These are phyloP conservation scores for Cyanodermella asteris DNA, from an alignment of 2,329 filamentous ascomycete species.

Conservation along the genomic window DNA sequence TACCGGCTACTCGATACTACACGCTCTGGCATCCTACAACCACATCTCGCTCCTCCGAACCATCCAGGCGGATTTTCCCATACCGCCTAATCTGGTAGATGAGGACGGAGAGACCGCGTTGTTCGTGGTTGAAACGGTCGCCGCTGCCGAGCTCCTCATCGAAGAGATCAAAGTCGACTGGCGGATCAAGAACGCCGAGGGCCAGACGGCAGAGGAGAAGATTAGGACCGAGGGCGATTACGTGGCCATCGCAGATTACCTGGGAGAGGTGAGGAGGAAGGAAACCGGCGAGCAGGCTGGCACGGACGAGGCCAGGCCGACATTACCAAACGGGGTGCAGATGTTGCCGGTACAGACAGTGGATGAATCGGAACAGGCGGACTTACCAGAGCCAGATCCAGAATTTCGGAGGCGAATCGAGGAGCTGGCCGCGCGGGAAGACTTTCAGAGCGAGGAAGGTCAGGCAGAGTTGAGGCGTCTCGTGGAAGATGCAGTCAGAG, in stretches of 20 bases:
- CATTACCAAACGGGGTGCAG: slow-evolving; percentile 8
- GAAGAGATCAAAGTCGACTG: slow-evolving; percentile 60
- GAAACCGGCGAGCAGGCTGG: slow-evolving; percentile 13
- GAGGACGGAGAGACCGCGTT: slow-evolving; percentile 89
- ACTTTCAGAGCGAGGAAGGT: slow-evolving; percentile 61
- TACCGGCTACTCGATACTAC: slow-evolving; percentile 82
- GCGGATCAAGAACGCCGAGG: slow-evolving; percentile 45
- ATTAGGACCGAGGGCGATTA: slow-evolving; percentile 61
- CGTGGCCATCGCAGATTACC: slow-evolving; percentile 51
- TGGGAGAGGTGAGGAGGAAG: slow-evolving; percentile 23
- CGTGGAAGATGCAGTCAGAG: slow-evolving; percentile 58
- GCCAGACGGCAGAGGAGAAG: slow-evolving; percentile 59
- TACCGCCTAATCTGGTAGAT: slow-evolving; percentile 61
- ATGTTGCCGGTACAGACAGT: slow-evolving; percentile 58
- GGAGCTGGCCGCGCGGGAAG: slow-evolving; percentile 59
- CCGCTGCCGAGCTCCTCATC: slow-evolving; percentile 56
- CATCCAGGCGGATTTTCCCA: slow-evolving; percentile 54
- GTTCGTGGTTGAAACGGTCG: slow-evolving; percentile 68
- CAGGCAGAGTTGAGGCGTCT: slow-evolving; percentile 60
- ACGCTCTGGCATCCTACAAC: slow-evolving; percentile 83
- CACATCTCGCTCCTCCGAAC: slow-evolving; percentile 59
- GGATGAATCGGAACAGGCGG: slow-evolving; percentile 31
- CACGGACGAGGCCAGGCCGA: slow-evolving; percentile 11
- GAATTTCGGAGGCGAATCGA: slow-evolving; percentile 75
- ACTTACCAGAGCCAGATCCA: slow-evolving; percentile 46